These are phyloP conservation scores for Xerocomus amazonicus DNA, from an alignment of 1,284 basidiomycete genomes.

Conservation along the genomic window DNA sequence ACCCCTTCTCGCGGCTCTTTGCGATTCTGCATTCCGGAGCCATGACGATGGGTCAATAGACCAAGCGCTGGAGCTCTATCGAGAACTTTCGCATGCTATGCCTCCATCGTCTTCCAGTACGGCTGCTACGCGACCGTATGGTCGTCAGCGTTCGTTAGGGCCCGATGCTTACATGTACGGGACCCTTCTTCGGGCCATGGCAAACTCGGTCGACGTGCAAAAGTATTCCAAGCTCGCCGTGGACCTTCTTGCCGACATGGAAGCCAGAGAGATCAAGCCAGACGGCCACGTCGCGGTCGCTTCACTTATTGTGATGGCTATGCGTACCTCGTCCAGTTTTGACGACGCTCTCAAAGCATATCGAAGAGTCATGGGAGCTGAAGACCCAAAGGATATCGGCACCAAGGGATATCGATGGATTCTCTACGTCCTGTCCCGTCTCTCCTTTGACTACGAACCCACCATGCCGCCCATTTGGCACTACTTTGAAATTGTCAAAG, in stretches of 20 bases:
- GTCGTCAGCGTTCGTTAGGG: slow-evolving; percentile 33
- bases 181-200: slow-evolving; percentile 52
- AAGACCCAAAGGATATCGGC: slow-evolving; percentile 44
- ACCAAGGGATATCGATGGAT: slow-evolving; percentile 57
- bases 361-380: slow-evolving; percentile 37
- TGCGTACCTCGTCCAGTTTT: slow-evolving; percentile 51
- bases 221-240: slow-evolving; percentile 49
- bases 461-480: slow-evolving; percentile 54
- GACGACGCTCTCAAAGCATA: slow-evolving; percentile 65
- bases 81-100: slow-evolving; percentile 36
- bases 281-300: slow-evolving; percentile 42
- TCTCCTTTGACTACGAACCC: slow-evolving; percentile 44
- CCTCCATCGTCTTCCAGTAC: slow-evolving; percentile 13
- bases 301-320: slow-evolving; percentile 56
- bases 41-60: slow-evolving; percentile 44
- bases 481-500: slow-evolving; percentile 77
- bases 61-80: slow-evolving; percentile 49
- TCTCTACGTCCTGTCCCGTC: slow-evolving; percentile 57
- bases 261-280: slow-evolving; percentile 35
- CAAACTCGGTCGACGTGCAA: slow-evolving; percentile 39
- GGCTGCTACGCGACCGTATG: slow-evolving; percentile 13
- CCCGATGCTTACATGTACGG: slow-evolving; percentile 53
- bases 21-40: slow-evolving; percentile 33
- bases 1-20: slow-evolving; percentile 52
- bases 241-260: slow-evolving; percentile 57